Conservation (phyloP, 768 basidiomycete species). For the Neoboletus magnificus region DNA sequence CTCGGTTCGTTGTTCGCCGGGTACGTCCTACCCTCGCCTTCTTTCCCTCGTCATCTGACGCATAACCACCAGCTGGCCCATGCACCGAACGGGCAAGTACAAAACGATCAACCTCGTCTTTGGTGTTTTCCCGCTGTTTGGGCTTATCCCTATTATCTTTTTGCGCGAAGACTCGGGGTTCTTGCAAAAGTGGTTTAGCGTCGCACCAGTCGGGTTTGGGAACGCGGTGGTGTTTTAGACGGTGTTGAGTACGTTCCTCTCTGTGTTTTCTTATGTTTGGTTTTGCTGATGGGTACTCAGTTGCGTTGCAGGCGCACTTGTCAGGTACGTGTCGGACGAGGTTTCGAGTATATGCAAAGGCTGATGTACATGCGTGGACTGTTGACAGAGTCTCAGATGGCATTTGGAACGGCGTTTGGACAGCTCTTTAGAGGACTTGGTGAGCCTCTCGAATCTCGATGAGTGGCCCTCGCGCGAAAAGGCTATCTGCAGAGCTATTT, state of each 20-base stretch:
- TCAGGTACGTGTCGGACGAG: not conserved
- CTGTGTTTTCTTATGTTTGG: not conserved
- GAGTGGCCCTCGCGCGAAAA: too few relatives aligned
- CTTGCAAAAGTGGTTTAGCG: constrained; percentile 20
- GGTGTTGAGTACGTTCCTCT: constrained; percentile 7
- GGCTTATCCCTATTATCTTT: constrained; percentile 37
- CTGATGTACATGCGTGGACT: not conserved
- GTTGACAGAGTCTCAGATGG: constrained; percentile 17
- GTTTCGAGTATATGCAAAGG: too few relatives aligned
- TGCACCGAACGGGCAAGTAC: constrained; percentile 52
- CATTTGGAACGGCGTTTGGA: constrained; percentile 24
- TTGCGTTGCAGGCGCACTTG: constrained; percentile 6
- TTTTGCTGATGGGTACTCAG: not conserved
- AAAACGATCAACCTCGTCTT: constrained; percentile 45
- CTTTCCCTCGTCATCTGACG: not conserved
- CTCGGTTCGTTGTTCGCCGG: constrained; percentile 51
- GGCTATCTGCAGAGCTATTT: not conserved
- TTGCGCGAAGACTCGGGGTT: constrained; percentile 22
- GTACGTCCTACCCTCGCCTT: constrained; percentile 10
- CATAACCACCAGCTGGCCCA: constrained; percentile 35
- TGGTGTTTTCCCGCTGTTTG: constrained; percentile 46
- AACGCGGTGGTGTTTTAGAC: constrained; percentile 20
- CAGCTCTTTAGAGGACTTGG: constrained; percentile 23
- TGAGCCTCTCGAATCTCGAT: not conserved
- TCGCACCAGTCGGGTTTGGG: constrained; percentile 17